Percentiles rank a stretch among this genome's conserved stretches.
phyloP scores from a whole-genome alignment of 1,284 basidiomycete species.

The Thelephora terrestris region DNA sequence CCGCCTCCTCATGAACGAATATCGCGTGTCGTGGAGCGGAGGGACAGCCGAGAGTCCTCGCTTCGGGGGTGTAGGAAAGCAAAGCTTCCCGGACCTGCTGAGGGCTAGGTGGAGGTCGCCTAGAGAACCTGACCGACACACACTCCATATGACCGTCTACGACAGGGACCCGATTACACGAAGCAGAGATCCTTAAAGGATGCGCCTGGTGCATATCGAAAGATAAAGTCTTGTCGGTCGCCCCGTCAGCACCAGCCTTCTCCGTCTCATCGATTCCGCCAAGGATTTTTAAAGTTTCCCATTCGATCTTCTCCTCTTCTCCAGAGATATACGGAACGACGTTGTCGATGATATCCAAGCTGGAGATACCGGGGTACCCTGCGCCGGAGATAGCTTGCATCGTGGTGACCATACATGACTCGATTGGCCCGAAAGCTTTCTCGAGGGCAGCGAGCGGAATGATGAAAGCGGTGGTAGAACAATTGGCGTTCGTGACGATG shows the following conservation, averaged over 20 bases:
- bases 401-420: slow-evolving; percentile 85
- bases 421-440: slow-evolving; percentile 86
- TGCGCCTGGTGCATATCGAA: slow-evolving; percentile 84
- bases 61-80: slow-evolving; percentile 65
- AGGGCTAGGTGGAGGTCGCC: slow-evolving; percentile 74
- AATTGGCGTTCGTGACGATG: slow-evolving; percentile 98
- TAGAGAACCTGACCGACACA: slow-evolving; percentile 80
- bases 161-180: slow-evolving; percentile 44
- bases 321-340: slow-evolving; percentile 91
- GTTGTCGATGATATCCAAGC: slow-evolving; percentile 94
- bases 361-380: slow-evolving; percentile 91
- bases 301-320: slow-evolving; percentile 99
- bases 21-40: slow-evolving; percentile 85
- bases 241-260: slow-evolving; percentile 20
- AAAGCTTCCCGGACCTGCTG: slow-evolving; percentile 86
- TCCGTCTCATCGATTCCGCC: slow-evolving; percentile 63
- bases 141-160: slow-evolving; percentile 92
- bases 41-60: slow-evolving; percentile 74
- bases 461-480: slow-evolving; percentile 91
- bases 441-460: slow-evolving; percentile 92
- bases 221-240: slow-evolving; percentile 24
- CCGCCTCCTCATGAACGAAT: slow-evolving; percentile 85
- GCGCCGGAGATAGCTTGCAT: slow-evolving; percentile 97
- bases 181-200: slow-evolving; percentile 82
- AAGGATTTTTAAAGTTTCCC: slow-evolving; percentile 96